Base-by-base conservation (phyloP, 306 rosid genomes). In the Quercus glauca region DNA sequence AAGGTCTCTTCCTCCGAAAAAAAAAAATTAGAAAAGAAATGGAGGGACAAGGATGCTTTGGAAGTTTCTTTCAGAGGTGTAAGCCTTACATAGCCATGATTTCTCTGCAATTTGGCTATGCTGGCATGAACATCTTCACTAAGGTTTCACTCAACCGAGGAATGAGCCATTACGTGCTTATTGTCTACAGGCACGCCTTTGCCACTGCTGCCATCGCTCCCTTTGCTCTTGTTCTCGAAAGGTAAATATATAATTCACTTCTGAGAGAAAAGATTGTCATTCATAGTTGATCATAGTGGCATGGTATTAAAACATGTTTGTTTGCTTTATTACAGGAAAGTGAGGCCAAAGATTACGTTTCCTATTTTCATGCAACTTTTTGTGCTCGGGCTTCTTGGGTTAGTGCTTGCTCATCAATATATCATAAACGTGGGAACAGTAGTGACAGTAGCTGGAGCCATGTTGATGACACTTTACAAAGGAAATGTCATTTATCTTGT, bases 121-220 rank as follows among this genome's bases (percentile, higher is more conserved):
- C 99, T 1, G 99, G 99, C 0, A 96, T 96, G 99, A 93, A 87
- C 82, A 91, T 96, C 69, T 90, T 96, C 79, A 93, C 97, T 4
- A 91, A 87, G 75, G 94, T 91, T 3, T 92, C 97, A 5, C 93
- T 96, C 75, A 89, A 87, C 89, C 91, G 93, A 2, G 98, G 99
- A 3, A 90, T 93, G 96, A 96, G 94, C 75, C 99, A 93, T 76
- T 96, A 89, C 33, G 98, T 91, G 18, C 98, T 96, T 73, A 93
- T 92, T 31, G 98, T 92, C 57, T 96, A 96, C 65, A 76, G 99
- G 13, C 99, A 96, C 6, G 95, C 97, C 72, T 91, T 96, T 77
- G 99, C 99, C 77, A 89, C 97, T 0, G 93, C 87, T 0, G 96
- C 86, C 20, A 87, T 96, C 69, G 98, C 98, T 49, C 99, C 99